Evolutionary conservation across 192 early-diverging fungal genomes (phyloP).

Genomic region (Bifiguratus adelaidae): DNA sequence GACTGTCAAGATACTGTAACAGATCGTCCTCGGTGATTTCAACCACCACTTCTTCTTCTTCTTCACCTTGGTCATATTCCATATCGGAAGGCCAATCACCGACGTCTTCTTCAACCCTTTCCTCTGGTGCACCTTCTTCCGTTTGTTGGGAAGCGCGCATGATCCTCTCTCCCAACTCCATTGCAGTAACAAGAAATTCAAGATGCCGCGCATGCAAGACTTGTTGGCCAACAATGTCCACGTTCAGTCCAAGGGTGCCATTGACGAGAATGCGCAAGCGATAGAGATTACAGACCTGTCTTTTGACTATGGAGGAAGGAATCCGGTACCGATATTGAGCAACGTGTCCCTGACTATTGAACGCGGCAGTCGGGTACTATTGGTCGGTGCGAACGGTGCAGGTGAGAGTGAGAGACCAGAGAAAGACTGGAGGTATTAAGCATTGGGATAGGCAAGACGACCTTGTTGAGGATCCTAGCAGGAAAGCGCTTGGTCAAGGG

Average conservation of each 20-base stretch:
- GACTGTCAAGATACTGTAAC: slow-evolving; percentile 23
- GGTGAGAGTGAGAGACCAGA: not conserved
- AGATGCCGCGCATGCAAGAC: too few relatives aligned
- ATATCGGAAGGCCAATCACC: slow-evolving; percentile 38
- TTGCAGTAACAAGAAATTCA: too few relatives aligned
- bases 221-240: too few relatives aligned
- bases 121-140: too few relatives aligned
- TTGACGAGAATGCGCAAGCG: too few relatives aligned
- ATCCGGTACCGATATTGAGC: slow-evolving; percentile 38
- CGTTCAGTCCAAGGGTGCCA: too few relatives aligned
- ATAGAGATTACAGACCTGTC: slow-evolving; percentile 38
- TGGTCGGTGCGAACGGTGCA: slow-evolving; percentile 68
- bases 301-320: slow-evolving; percentile 51
- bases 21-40: slow-evolving; percentile 41
- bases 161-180: too few relatives aligned
- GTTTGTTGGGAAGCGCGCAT: too few relatives aligned
- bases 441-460: slow-evolving; percentile 43
- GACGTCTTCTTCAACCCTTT: slow-evolving; percentile 31
- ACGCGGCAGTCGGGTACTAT: slow-evolving; percentile 47
- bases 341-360: slow-evolving; percentile 37
- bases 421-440: not conserved
- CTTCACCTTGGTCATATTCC: slow-evolving; percentile 35
- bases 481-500: slow-evolving; percentile 55
- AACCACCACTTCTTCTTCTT: slow-evolving; percentile 30
- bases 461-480: slow-evolving; percentile 54